Evolutionary conservation across 148 eudicot species (phyloP).

Genomic region (Rhododendron williamsianum): DNA sequence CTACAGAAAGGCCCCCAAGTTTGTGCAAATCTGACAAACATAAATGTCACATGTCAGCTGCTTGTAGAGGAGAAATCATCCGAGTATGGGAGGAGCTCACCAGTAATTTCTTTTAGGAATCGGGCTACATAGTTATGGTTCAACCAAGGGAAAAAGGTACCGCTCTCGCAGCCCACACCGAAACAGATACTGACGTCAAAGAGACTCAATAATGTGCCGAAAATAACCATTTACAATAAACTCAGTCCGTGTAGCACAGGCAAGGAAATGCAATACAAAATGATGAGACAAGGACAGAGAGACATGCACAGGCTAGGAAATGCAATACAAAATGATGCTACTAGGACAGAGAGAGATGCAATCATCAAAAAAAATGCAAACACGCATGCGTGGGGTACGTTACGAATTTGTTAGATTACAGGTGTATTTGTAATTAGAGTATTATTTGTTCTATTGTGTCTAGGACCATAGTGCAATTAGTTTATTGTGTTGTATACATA

Average conservation of each 20-base stretch:
- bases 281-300: not conserved
- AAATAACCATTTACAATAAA: not conserved
- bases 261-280: not conserved
- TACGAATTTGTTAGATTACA: not conserved
- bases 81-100: not conserved
- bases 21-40: slow-evolving; percentile 66
- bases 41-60: not conserved
- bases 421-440: too few species aligned
- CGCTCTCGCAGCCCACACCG: too few species aligned
- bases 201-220: not conserved
- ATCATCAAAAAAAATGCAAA: not conserved
- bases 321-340: not conserved
- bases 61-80: not conserved
- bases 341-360: not conserved
- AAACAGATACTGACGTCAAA: not conserved
- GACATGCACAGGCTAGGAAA: not conserved
- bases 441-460: too few species aligned
- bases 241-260: not conserved
- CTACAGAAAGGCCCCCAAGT: slow-evolving; percentile 73
- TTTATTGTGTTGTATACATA: too few species aligned
- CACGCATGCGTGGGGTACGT: not conserved
- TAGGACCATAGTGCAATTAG: too few species aligned
- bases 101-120: not conserved
- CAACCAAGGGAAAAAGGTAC: too few species aligned
- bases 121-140: too few species aligned